Evolutionary conservation across 305 asterid genomes (phyloP).

Genomic region (Fraxinus angustifolia): DNA sequence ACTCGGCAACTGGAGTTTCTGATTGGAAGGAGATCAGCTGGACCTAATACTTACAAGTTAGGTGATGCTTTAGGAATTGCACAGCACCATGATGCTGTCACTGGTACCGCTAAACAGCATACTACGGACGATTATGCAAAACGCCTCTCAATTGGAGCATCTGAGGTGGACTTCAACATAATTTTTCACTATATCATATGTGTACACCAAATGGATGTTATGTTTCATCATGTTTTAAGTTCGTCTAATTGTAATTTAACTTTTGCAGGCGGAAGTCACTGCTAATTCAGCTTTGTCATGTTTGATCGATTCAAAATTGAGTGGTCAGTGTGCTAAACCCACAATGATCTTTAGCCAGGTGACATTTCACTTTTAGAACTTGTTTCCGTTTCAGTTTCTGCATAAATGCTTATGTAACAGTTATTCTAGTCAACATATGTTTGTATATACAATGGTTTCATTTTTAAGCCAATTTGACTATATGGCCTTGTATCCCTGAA

Average conservation of each 20-base stretch:
- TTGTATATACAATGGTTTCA: not conserved
- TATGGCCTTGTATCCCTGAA: not conserved
- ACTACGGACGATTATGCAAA: constrained; percentile 79
- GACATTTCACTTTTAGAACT: not conserved
- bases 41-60: constrained; percentile 49
- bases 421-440: not conserved
- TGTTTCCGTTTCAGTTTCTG: not conserved
- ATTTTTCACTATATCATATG: not conserved
- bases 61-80: constrained; percentile 74
- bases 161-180: constrained; percentile 42
- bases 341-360: constrained; percentile 53
- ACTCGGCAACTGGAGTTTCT: constrained; percentile 81
- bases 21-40: constrained; percentile 42
- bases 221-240: not conserved
- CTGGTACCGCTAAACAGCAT: constrained; percentile 81
- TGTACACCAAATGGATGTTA: not conserved
- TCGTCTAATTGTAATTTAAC: not conserved
- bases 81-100: constrained; percentile 83
- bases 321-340: constrained; percentile 35
- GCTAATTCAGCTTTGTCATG: constrained; percentile 66
- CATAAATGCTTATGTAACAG: not conserved
- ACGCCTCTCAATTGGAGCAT: constrained; percentile 70
- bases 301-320: constrained; percentile 41
- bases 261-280: constrained; percentile 51
- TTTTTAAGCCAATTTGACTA: not conserved